Conservation (phyloP, 2,329 filamentous ascomycete species). For the Nannizziopsis barbatae region DNA sequence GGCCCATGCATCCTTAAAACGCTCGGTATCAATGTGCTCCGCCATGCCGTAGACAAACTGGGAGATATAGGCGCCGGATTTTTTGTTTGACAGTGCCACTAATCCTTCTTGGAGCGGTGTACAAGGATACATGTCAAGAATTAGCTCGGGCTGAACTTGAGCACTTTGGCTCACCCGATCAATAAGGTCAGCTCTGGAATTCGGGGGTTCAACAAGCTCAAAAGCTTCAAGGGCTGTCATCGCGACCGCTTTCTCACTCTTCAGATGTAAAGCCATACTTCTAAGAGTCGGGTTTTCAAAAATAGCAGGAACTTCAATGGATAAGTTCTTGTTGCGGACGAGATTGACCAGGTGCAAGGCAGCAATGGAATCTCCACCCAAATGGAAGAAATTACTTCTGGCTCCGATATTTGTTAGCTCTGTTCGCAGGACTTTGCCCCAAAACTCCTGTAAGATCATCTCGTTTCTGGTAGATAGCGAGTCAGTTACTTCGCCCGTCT, state of each 20-base stretch:
- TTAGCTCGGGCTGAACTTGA: constrained; percentile 19
- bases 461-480: neutral
- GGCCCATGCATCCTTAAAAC: constrained; percentile 31
- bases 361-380: constrained; percentile 8
- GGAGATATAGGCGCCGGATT: constrained; percentile 27
- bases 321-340: neutral
- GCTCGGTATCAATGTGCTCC: constrained; percentile 20
- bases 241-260: no score
- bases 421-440: constrained; percentile 29
- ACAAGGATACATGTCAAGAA: constrained; percentile 24
- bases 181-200: neutral
- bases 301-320: neutral
- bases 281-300: neutral
- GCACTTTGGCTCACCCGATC: constrained; percentile 19
- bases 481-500: neutral
- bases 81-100: constrained; percentile 15
- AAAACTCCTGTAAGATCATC: neutral
- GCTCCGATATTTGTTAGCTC: constrained; percentile 21
- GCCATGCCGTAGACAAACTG: constrained; percentile 28
- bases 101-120: constrained; percentile 33
- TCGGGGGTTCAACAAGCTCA: no score
- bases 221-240: no score
- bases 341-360: constrained; percentile 1
- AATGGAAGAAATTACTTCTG: neutral
- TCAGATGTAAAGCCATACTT: neutral